These are phyloP conservation scores for Pseudocercospora fuligena DNA, from an alignment of 2,329 filamentous ascomycete species.

Conservation along the genomic window DNA sequence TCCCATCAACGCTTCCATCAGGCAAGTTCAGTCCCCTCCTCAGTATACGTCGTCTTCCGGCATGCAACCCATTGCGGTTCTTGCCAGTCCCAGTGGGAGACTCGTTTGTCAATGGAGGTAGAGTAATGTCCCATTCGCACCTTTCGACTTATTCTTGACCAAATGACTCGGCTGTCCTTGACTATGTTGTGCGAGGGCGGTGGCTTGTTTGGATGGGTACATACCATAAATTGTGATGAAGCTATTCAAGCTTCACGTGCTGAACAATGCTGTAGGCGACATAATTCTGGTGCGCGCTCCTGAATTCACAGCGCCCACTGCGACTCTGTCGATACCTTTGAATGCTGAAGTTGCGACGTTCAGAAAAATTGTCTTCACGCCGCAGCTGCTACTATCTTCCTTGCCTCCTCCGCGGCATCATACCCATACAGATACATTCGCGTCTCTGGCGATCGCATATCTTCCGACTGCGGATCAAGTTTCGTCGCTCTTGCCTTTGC, in stretches of 20 bases:
- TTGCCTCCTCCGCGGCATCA: conserved; percentile 16
- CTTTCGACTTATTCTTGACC: conserved; percentile 12
- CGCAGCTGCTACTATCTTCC: conserved; percentile 3
- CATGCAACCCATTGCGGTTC: conserved; percentile 1
- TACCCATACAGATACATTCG: conserved; percentile 19
- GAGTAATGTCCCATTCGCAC: conserved; percentile 3
- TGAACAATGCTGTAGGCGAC: too few species aligned
- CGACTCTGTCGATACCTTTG: background rate
- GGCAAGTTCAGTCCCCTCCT: conserved; percentile 10
- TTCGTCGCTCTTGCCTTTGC: conserved; percentile 3
- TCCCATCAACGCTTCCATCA: background rate
- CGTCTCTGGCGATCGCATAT: conserved; percentile 15
- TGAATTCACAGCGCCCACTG: too few species aligned
- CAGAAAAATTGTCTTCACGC: background rate
- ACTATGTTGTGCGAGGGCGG: conserved; percentile 1
- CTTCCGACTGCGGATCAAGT: conserved; percentile 7
- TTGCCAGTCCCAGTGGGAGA: conserved; percentile 16
- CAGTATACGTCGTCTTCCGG: conserved; percentile 23
- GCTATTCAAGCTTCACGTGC: background rate
- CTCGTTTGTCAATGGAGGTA: conserved; percentile 23
- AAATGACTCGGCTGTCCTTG: conserved; percentile 19
- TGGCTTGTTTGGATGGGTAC: conserved; percentile 11
- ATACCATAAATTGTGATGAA: background rate
- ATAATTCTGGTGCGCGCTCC: too few species aligned
- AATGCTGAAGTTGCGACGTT: too few species aligned